Percentiles rank a stretch among this genome's conserved stretches.
Evolutionary conservation across 768 basidiomycete species (phyloP).

Genomic region (Symmetrospora coprosmae): DNA sequence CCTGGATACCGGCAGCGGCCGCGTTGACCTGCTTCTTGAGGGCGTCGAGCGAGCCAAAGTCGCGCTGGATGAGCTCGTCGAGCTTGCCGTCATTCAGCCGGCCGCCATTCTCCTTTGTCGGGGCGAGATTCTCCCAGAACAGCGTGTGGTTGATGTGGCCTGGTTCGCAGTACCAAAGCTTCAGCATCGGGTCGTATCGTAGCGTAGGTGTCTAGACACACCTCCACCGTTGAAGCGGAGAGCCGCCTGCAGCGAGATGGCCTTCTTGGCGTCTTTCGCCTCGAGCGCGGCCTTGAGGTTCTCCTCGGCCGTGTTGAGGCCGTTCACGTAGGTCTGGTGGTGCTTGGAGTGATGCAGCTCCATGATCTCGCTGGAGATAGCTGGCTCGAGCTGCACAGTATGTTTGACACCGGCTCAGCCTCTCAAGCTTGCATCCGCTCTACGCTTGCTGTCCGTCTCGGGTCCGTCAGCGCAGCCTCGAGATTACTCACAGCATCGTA

Average conservation of each 20-base stretch:
- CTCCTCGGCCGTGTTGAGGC: slow-evolving; percentile 82
- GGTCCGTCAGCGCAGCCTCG: too few species aligned
- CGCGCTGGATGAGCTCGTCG: slow-evolving; percentile 57
- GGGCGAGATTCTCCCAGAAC: slow-evolving; percentile 96
- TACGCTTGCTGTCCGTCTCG: too few species aligned
- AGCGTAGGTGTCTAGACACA: background rate
- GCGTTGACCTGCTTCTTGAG: slow-evolving; percentile 80
- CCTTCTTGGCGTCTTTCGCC: slow-evolving; percentile 51
- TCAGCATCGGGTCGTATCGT: too few species aligned
- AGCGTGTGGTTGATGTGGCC: slow-evolving; percentile 90
- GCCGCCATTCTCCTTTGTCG: slow-evolving; percentile 51
- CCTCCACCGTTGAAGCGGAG: slow-evolving; percentile 95
- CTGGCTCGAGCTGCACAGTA: slow-evolving; percentile 83
- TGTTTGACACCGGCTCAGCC: too few species aligned
- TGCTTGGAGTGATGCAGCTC: slow-evolving; percentile 74
- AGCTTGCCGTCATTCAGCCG: slow-evolving; percentile 49
- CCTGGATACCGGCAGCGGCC: slow-evolving; percentile 79
- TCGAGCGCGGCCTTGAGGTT: slow-evolving; percentile 47
- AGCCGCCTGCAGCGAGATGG: slow-evolving; percentile 73
- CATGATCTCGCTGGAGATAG: slow-evolving; percentile 87
- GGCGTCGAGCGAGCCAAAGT: slow-evolving; percentile 73
- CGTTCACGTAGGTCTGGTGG: slow-evolving; percentile 78
- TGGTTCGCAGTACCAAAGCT: too few species aligned
- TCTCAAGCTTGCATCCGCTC: too few species aligned
- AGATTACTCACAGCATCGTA: too few species aligned